Base-by-base conservation (phyloP, 805 yeast genomes). In the Debaryomyces maramus region DNA sequence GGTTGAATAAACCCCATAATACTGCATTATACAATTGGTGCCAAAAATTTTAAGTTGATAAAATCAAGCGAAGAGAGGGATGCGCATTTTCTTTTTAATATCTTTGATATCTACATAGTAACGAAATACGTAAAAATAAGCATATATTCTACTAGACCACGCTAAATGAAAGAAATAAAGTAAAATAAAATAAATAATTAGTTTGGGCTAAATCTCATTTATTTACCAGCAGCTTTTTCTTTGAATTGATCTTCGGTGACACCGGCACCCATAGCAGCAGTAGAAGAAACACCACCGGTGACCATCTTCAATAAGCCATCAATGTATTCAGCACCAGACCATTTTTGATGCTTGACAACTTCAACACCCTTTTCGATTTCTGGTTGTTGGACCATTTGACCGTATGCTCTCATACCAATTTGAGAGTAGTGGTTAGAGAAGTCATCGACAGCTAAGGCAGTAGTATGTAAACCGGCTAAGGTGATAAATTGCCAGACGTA, bases 251-350 rank as follows among this genome's bases (percentile, higher is more conserved):
- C 95, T 72, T 91, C 98, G 40, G 98, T 91, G 51, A 91, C 97
- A 73, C 98, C 98, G 46, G 84, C 84, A 60, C 97, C 97, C 97
- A 91, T 91, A 35, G 98, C 97, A 51, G 97, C 96, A 35, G 98
- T 91, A 14, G 95, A 84, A 37, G 90, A 77, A 43, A 90, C 85
- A 71, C 98, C 98, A 56, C 97, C 97, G 41, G 93, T 83, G 18
- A 89, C 93, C 67, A 88, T 74, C 67, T 84, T 89, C 65, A 91
- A 81, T 58, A 91, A 73, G 44, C 88, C 83, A 67, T 91, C 98
- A 59, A 91, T 85, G 73, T 88, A 90, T 69, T 88, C 96, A 21
- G 98, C 98, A 61, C 98, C 98, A 31, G 97, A 88, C 98, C 98
- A 91, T 67, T 90, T 88, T 70, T 91, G 98, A 68, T 91, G 98